Evolutionary conservation across 2,329 filamentous ascomycete genomes (phyloP).

Genomic region (Fonsecaea multimorphosa): DNA sequence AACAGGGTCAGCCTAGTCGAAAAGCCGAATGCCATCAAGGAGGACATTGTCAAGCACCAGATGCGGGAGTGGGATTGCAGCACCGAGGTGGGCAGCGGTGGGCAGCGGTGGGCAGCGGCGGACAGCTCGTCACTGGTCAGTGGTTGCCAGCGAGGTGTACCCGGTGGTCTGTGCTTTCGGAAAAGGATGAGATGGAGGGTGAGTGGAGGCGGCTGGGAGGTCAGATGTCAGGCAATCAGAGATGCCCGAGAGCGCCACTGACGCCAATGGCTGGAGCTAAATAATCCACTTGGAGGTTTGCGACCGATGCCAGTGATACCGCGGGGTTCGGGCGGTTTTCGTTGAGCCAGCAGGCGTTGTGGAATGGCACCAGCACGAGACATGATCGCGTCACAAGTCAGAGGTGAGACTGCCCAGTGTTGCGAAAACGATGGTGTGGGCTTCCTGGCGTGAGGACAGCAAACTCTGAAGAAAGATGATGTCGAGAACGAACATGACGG

Average conservation of each 20-base stretch:
- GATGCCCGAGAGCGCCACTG: slow-evolving; percentile 16
- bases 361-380: slow-evolving; percentile 2
- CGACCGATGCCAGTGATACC: slow-evolving; percentile 15
- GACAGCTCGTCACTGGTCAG: background rate
- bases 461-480: background rate
- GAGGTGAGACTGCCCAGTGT: slow-evolving; percentile 14
- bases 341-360: background rate
- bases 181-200: slow-evolving; percentile 21
- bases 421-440: background rate
- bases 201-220: slow-evolving; percentile 7
- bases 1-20: slow-evolving; percentile 4
- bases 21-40: background rate
- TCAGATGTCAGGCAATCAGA: slow-evolving; percentile 14
- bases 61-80: background rate
- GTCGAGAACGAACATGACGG: background rate
- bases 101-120: background rate
- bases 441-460: background rate
- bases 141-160: slow-evolving; percentile 1
- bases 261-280: slow-evolving; percentile 17
- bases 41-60: background rate
- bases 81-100: slow-evolving; percentile 1
- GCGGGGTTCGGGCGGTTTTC: slow-evolving; percentile 15
- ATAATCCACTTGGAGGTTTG: slow-evolving; percentile 8
- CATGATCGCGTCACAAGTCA: background rate
- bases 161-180: slow-evolving; percentile 17